phyloP scores from a whole-genome alignment of 441 rosid genomes.

The Sinapis alba region DNA sequence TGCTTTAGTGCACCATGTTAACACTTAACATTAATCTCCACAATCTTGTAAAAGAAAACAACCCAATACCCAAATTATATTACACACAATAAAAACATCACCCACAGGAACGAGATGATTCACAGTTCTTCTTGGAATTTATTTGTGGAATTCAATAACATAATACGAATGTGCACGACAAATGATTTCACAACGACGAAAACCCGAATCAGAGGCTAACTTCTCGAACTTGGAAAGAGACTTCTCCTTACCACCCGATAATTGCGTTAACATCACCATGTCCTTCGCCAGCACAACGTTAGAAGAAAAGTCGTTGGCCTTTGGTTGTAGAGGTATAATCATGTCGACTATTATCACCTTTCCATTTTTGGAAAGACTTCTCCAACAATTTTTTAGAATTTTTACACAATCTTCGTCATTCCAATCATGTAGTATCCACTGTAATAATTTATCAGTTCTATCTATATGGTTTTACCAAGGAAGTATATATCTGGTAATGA shows the following conservation, averaged over 20 bases:
- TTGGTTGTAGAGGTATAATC: not conserved
- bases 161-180: not conserved
- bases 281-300: not conserved
- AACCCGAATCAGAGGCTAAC: not conserved
- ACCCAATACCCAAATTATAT: not conserved
- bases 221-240: not conserved
- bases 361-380: not conserved
- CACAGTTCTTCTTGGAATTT: not conserved
- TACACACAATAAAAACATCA: not conserved
- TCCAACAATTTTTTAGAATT: slow-evolving; percentile 9
- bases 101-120: not conserved
- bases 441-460: not conserved
- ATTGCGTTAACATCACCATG: not conserved
- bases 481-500: not conserved
- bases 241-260: slow-evolving; percentile 14
- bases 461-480: not conserved
- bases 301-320: not conserved
- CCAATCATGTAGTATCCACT: slow-evolving; percentile 12
- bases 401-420: not conserved
- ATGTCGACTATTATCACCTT: not conserved
- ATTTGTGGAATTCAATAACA: not conserved
- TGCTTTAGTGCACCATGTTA: not conserved
- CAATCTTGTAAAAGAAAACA: not conserved
- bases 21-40: not conserved
- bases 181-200: not conserved